Percentiles rank a stretch among this genome's conserved stretches.
phyloP scores from a whole-genome alignment of 2,329 filamentous ascomycete species.

The Fusarium kyushuense region DNA sequence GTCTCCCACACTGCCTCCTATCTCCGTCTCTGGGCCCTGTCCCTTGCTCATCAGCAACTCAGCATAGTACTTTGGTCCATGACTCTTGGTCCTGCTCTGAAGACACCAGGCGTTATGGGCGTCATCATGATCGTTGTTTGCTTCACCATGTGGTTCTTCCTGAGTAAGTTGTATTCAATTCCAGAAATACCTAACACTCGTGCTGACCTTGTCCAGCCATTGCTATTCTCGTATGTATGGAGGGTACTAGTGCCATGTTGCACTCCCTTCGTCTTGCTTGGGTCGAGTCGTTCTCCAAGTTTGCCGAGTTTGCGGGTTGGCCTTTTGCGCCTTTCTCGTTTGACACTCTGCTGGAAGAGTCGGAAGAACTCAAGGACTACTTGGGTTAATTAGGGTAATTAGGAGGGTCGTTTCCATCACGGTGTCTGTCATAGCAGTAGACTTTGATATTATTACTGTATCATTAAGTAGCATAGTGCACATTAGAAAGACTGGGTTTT shows the following conservation, averaged over 20 bases:
- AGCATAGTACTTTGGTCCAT: conserved; percentile 96
- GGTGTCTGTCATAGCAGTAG: conserved; percentile 46
- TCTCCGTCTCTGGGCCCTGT: conserved; percentile 97
- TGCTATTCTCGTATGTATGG: conserved; percentile 87
- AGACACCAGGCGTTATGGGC: conserved; percentile 73
- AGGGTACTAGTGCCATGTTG: conserved; percentile 95
- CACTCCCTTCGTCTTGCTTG: conserved; percentile 92
- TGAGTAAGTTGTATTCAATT: conserved; percentile 62
- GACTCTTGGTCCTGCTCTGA: conserved; percentile 86
- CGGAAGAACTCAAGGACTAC: conserved; percentile 71
- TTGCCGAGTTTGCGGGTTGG: conserved; percentile 91
- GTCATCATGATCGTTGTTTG: conserved; percentile 84
- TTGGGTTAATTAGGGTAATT: conserved; percentile 58
- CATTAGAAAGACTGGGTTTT: conserved; percentile 41
- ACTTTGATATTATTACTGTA: conserved; percentile 52
- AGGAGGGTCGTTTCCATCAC: conserved; percentile 14
- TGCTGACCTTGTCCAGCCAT: conserved; percentile 54
- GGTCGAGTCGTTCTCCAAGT: conserved; percentile 98
- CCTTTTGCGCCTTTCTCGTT: conserved; percentile 93
- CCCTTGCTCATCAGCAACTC: conserved; percentile 96
- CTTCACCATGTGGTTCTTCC: conserved; percentile 91
- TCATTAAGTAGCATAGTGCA: conserved; percentile 47
- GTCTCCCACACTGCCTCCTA: conserved; percentile 99
- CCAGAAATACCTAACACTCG: background rate
- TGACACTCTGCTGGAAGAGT: conserved; percentile 84